A percentile compares a stretch with the other conserved stretches of the same genome.
Evolutionary conservation across 441 rosid species (phyloP).

Genomic region (Erysimum cheiri): DNA sequence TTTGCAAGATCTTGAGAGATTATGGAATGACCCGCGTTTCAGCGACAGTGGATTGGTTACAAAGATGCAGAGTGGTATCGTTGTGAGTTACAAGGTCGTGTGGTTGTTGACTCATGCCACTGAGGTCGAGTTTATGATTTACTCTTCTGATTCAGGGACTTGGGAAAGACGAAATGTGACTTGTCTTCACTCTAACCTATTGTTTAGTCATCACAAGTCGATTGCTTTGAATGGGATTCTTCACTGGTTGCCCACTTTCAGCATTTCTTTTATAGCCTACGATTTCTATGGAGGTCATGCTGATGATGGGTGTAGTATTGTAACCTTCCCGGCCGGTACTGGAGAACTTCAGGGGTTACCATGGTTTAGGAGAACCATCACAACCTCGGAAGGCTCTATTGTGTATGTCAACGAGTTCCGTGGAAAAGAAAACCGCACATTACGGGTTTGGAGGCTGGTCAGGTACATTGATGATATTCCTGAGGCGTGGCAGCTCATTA

Average conservation of each 20-base stretch:
- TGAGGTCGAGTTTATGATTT: no score
- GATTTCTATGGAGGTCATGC: conserved; percentile 13
- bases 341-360: neutral
- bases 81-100: conserved; percentile 25
- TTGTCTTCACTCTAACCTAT: neutral
- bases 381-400: conserved; percentile 26
- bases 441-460: conserved; percentile 38
- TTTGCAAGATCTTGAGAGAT: neutral
- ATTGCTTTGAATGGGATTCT: conserved; percentile 31
- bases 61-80: conserved; percentile 11
- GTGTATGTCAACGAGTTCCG: conserved; percentile 26
- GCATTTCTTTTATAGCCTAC: conserved; percentile 5
- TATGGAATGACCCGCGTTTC: neutral
- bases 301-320: neutral
- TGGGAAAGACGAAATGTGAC: neutral
- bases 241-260: neutral
- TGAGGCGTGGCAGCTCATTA: conserved; percentile 26
- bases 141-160: neutral
- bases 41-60: conserved; percentile 34
- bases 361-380: conserved; percentile 9
- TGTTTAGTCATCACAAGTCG: neutral
- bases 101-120: neutral
- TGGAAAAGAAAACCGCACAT: neutral
- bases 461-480: conserved; percentile 3
- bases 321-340: neutral